Base-by-base conservation (phyloP, 73 alveolate species). In the Paramecium caudatum region DNA sequence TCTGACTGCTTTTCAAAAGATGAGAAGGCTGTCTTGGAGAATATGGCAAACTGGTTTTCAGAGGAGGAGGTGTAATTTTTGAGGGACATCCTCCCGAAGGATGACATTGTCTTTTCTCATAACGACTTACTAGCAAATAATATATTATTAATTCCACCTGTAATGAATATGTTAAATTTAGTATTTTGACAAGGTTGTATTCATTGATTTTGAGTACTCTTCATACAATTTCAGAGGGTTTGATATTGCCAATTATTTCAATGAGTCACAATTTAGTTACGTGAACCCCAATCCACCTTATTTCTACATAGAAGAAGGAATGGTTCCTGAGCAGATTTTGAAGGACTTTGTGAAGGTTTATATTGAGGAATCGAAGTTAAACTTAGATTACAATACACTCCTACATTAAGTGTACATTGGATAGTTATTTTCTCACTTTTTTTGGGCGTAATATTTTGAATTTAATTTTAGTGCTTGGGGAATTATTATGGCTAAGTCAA, bases 61-160 rank as follows among this genome's bases (percentile, higher is more conserved):
- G 62, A 78, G 9, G 87, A 61, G 12, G 90, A 86, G 21, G 80
- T 62, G 9, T 34, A 13, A 46, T 62, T 86, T 41, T 39, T 86
- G 30, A 25, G 62, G 10, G 25, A 45, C 21, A 30, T 41, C 33
- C 62, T 78, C n/a, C 90, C 83, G 9, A 49, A 86, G 19, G 70
- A 39, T 17, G 93, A 86, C 47, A 36, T 49, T 33, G 90, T 86
- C 8, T 86, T 86, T 78, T 86, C 90, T 48, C 93, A 86, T 47
- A 86, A 86, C 47, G 93, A 86, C 65, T 63, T 86, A 80, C 46
- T 86, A 25, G 93, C 93, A 21, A 86, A 86, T 39, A 86, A 86
- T 37, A 61, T 86, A 4, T 45, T 86, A 30, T 46, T 86, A 33
- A 62, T 63, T 43, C 82, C 82, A 34, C 82, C 82, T 62, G 88